These are phyloP conservation scores for Myrica gale DNA, from an alignment of 306 rosid species.

Conservation along the genomic window DNA sequence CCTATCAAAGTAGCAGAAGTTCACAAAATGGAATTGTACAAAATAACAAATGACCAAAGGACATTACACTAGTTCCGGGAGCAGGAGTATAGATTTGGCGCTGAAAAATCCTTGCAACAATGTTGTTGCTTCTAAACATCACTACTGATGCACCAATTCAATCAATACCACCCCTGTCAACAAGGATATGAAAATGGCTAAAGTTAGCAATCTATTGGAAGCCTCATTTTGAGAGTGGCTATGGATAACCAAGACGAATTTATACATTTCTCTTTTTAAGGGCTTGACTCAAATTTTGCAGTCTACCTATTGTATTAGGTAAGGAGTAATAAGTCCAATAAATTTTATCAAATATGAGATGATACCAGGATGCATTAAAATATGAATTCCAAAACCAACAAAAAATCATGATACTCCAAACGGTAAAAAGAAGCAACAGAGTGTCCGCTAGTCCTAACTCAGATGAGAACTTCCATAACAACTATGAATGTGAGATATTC, in stretches of 20 bases:
- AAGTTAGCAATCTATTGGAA: background rate
- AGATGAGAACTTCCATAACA: no score
- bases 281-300: background rate
- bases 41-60: background rate
- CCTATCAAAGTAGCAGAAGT: background rate
- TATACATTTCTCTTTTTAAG: background rate
- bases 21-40: background rate
- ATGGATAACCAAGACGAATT: background rate
- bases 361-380: background rate
- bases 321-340: background rate
- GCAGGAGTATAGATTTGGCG: conserved; percentile 84
- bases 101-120: conserved; percentile 74
- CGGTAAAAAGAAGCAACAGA: no score
- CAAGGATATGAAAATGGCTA: background rate
- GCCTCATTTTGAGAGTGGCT: background rate
- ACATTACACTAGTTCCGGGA: conserved; percentile 75
- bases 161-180: conserved; percentile 28
- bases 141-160: conserved; percentile 35
- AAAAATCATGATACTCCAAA: background rate
- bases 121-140: conserved; percentile 80
- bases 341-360: background rate
- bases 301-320: background rate
- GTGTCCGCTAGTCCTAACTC: no score
- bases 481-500: no score
- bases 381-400: background rate